phyloP scores from a whole-genome alignment of 2,329 filamentous ascomycete species.

The Lasiodiplodia sp. region DNA sequence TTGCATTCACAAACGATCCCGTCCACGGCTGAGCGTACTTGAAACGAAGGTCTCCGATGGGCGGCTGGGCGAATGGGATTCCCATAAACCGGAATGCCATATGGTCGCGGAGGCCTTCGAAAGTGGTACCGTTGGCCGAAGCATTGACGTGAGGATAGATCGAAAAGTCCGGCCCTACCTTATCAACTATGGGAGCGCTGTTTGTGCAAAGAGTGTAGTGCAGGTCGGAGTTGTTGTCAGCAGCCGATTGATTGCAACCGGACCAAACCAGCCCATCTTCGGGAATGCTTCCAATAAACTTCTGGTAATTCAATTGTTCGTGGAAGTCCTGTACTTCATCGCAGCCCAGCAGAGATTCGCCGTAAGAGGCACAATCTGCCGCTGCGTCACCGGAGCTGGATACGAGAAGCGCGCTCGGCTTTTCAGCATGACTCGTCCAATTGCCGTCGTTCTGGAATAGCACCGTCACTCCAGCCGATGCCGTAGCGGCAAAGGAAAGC shows the following conservation, averaged over 20 bases:
- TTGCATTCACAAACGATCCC: slow-evolving; percentile 47
- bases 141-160: slow-evolving; percentile 7
- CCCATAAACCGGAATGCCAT: slow-evolving; percentile 26
- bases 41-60: slow-evolving; percentile 10
- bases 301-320: slow-evolving; percentile 3
- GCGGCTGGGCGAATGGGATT: slow-evolving; percentile 28
- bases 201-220: slow-evolving; percentile 10
- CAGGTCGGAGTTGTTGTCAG: background rate
- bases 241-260: background rate
- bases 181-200: slow-evolving; percentile 2
- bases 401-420: slow-evolving; percentile 3
- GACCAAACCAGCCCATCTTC: slow-evolving; percentile 6
- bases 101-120: slow-evolving; percentile 16
- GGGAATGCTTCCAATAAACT: slow-evolving; percentile 4
- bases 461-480: background rate
- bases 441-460: slow-evolving; percentile 25
- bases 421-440: slow-evolving; percentile 22
- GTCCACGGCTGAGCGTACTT: slow-evolving; percentile 25
- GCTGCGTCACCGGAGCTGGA: background rate
- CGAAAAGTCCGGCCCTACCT: background rate
- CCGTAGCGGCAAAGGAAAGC: background rate
- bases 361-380: background rate
- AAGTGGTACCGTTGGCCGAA: background rate
- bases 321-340: background rate
- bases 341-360: background rate